Conservation (phyloP, 352 stramenopile genomes). For the Globisporangium uncinulatum region DNA sequence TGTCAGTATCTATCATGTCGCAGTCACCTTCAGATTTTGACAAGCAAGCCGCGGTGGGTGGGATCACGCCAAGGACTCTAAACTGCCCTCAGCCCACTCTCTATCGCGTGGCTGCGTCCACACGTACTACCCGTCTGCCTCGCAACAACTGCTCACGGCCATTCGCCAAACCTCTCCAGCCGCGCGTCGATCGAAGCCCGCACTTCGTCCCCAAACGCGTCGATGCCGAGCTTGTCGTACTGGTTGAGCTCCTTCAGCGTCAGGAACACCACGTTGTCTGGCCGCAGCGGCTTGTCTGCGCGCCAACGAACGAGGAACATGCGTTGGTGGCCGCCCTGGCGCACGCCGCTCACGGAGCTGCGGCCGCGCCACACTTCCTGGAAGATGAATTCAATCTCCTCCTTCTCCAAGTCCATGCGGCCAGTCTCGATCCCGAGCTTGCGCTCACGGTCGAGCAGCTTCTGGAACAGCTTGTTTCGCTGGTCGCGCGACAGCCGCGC, state of each 20-base stretch:
- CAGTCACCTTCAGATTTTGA: neutral
- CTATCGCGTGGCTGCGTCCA: neutral
- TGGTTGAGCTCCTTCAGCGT: constrained; percentile 69
- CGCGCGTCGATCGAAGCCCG: constrained; percentile 64
- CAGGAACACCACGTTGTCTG: constrained; percentile 86
- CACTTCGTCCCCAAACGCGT: constrained; percentile 63
- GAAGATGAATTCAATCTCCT: constrained; percentile 87
- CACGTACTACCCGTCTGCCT: no score
- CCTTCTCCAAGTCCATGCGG: constrained; percentile 71
- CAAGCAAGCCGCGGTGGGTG: no score
- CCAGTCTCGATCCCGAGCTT: constrained; percentile 45
- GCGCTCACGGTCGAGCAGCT: constrained; percentile 73
- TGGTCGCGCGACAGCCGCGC: constrained; percentile 74
- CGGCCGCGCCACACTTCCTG: constrained; percentile 81
- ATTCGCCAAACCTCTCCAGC: constrained; percentile 55
- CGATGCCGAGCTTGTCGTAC: constrained; percentile 45
- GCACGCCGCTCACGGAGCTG: constrained; percentile 60
- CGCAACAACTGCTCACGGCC: constrained; percentile 15
- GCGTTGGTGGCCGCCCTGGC: constrained; percentile 69
- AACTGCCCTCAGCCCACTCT: neutral
- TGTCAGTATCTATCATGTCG: constrained; percentile 12
- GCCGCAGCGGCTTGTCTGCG: constrained; percentile 46
- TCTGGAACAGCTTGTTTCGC: constrained; percentile 83
- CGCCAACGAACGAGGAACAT: constrained; percentile 86
- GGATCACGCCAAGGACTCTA: neutral